phyloP scores from a whole-genome alignment of 148 eudicot species.

The Limonium bicolor region DNA sequence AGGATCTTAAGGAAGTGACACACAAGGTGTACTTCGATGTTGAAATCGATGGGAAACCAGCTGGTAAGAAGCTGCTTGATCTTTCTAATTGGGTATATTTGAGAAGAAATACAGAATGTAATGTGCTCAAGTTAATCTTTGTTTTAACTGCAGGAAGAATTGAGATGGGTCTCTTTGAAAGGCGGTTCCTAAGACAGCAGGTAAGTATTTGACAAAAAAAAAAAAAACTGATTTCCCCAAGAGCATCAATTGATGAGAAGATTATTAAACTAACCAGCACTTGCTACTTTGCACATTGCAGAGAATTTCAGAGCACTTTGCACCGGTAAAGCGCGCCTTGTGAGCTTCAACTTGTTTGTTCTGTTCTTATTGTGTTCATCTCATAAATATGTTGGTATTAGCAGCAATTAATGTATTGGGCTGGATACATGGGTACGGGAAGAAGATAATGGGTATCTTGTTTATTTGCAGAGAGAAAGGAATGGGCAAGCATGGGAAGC shows the following conservation, averaged over 20 bases:
- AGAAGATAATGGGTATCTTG: too few relatives aligned
- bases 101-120: too few relatives aligned
- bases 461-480: conserved; percentile 99
- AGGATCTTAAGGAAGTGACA: conserved; percentile 71
- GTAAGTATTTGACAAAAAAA: conserved; percentile 16
- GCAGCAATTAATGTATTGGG: too few relatives aligned
- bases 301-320: conserved; percentile 95
- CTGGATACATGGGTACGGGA: too few relatives aligned
- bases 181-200: conserved; percentile 94
- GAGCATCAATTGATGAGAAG: too few relatives aligned
- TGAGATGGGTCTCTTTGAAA: conserved; percentile 89
- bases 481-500: conserved; percentile 67
- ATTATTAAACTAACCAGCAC: too few relatives aligned
- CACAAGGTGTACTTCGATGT: conserved; percentile 88
- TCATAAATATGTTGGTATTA: too few relatives aligned
- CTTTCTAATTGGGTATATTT: neutral
- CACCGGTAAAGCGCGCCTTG: conserved; percentile 91
- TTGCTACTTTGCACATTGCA: conserved; percentile 15
- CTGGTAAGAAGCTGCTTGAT: conserved; percentile 35
- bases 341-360: too few relatives aligned
- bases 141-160: conserved; percentile 53
- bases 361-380: too few relatives aligned
- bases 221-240: neutral
- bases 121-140: too few relatives aligned
- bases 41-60: conserved; percentile 77